phyloP scores from a whole-genome alignment of 108 stramenopile genomes.

The Nannochloropsis oceanica region DNA sequence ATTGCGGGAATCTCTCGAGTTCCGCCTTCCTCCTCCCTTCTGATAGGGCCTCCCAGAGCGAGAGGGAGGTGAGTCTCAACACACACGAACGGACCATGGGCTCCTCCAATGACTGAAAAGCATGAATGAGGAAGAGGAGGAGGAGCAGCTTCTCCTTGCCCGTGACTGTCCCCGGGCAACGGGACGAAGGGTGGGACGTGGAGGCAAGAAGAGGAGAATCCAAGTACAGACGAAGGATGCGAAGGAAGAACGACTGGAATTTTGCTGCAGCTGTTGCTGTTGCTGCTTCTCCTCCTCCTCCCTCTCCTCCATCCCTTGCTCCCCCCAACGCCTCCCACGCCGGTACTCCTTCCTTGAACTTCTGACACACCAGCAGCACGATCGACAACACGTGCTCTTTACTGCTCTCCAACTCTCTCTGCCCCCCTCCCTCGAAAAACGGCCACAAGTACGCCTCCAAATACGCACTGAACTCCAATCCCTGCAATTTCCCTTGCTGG shows the following conservation, averaged over 20 bases:
- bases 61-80: slow-evolving; percentile 25
- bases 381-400: slow-evolving; percentile 23
- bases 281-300: not conserved
- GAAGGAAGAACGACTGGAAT: slow-evolving; percentile 1
- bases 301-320: not conserved
- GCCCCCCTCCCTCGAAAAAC: not conserved
- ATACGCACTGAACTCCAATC: slow-evolving; percentile 33
- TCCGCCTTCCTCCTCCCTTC: slow-evolving; percentile 13
- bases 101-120: slow-evolving; percentile 7
- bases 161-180: not conserved
- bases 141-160: not conserved
- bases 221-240: slow-evolving; percentile 2
- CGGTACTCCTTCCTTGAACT: slow-evolving; percentile 23
- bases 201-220: not conserved
- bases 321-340: slow-evolving; percentile 25
- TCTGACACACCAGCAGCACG: slow-evolving; percentile 21
- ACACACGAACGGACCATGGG: slow-evolving; percentile 8
- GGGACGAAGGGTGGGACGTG: not conserved
- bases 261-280: not conserved
- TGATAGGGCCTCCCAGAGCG: slow-evolving; percentile 27
- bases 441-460: slow-evolving; percentile 37
- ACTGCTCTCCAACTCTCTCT: not conserved
- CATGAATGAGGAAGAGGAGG: not conserved
- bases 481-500: slow-evolving; percentile 6
- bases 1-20: slow-evolving; percentile 25